Evolutionary conservation across 1,139 yeast genomes (phyloP).

Genomic region (Protomyces gravidus): DNA sequence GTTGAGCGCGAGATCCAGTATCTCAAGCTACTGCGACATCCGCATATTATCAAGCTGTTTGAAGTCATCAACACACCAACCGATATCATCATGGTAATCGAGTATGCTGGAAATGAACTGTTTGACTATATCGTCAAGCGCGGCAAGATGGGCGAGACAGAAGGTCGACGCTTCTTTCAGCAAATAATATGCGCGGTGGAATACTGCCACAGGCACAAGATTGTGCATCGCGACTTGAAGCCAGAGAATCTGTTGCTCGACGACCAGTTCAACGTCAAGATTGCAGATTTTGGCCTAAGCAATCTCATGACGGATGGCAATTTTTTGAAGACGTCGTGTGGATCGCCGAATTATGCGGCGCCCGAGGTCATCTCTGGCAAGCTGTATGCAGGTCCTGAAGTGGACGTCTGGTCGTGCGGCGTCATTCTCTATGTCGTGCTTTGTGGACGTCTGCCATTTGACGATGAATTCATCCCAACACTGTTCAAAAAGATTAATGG

Average conservation of each 20-base stretch:
- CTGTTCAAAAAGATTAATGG: conserved; percentile 89
- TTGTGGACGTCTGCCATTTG: conserved; percentile 97
- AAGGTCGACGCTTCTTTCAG: conserved; percentile 91
- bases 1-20: conserved; percentile 93
- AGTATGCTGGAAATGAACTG: conserved; percentile 91
- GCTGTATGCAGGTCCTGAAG: conserved; percentile 96
- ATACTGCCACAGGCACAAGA: conserved; percentile 95
- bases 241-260: conserved; percentile 91
- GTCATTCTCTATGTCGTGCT: conserved; percentile 90
- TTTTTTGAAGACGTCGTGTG: conserved; percentile 90
- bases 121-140: conserved; percentile 94
- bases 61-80: conserved; percentile 95
- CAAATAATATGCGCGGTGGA: conserved; percentile 97
- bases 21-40: conserved; percentile 82
- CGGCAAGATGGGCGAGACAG: conserved; percentile 91
- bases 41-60: conserved; percentile 91
- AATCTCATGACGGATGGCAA: conserved; percentile 85
- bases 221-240: conserved; percentile 93
- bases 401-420: conserved; percentile 97
- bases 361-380: conserved; percentile 98
- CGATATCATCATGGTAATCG: conserved; percentile 96
- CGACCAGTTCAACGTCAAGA: conserved; percentile 81
- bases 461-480: conserved; percentile 95
- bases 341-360: conserved; percentile 97
- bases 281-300: conserved; percentile 99